Evolutionary conservation across 116 monocot species (phyloP), one percentile per base, ranked within the genome.

Genomic region (Thalassia testudinum): DNA sequence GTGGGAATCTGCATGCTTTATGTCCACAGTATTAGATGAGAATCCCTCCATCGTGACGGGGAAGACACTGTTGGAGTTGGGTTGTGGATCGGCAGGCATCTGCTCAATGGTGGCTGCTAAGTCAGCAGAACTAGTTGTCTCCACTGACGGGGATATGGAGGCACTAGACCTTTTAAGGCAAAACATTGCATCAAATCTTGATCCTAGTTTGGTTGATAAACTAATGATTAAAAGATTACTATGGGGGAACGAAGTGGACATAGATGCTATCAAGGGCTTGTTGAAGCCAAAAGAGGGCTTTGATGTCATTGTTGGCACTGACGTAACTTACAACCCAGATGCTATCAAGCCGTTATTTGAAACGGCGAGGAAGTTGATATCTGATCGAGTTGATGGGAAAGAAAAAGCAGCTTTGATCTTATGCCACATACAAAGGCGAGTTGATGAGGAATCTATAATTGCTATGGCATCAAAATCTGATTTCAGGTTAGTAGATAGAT

Each of bases 1-100:
- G 20, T 95, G 95, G 95, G 95, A 88, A 65, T 95, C 95, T 38
- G 85, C 88, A 27, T 74, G 47, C 21, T 40, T 95, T 38, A 85
- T 95, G 78, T 67, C 76, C 65, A 76, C 37, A 48, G 10, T 95
- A 58, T 56, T 97, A 59, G 60, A 73, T 12, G 74, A 97, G 54
- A 97, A 97, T 47, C 76, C 85, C 26, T 76, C 65, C n/a, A 78
- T 88, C 26, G 65, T 72, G 30, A 20, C 73, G 5, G 82, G 79
- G 10, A 89, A 89, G 72, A 74, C 50, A 23, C 66, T 97, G 15
- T 60, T 97, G 22, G 97, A 97, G 61, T 62, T 89, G 28, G 97
- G 97, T 13, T 82, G 79, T 62, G 97, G 97, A 23, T 97, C 79
- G 8, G 68, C 89, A 43, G 97, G 97, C 45, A 66, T 97, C 18